Conservation (phyloP, 371 early-diverging fungal genomes). For the Apophysomyces elegans region DNA sequence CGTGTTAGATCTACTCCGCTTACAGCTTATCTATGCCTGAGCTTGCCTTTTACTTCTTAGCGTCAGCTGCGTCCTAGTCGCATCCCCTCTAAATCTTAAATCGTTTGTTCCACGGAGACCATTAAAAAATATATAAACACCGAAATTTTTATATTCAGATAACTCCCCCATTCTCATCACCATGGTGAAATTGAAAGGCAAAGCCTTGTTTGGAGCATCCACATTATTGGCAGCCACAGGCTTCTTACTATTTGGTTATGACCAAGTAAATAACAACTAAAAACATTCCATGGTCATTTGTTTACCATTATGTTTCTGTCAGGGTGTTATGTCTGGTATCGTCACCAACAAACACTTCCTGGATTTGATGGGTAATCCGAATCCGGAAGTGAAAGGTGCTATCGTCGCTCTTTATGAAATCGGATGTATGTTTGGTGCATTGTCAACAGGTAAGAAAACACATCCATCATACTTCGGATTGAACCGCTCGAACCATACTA, state of each 20-base stretch:
- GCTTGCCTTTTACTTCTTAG: constrained; percentile 7
- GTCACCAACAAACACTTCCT: constrained; percentile 32
- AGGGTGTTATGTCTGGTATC: constrained; percentile 47
- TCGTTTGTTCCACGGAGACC: constrained; percentile 8
- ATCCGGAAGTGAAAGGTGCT: constrained; percentile 27
- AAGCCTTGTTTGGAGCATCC: constrained; percentile 33
- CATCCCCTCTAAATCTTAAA: constrained; percentile 5
- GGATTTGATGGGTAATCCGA: constrained; percentile 26
- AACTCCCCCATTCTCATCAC: background rate
- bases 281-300: no score
- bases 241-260: constrained; percentile 47
- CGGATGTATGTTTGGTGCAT: constrained; percentile 37
- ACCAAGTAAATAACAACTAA: constrained; percentile 27
- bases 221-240: constrained; percentile 39
- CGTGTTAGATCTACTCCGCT: constrained; percentile 1
- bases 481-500: no score
- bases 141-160: constrained; percentile 4
- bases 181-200: constrained; percentile 31
- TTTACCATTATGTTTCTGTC: background rate
- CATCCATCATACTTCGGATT: no score
- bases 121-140: constrained; percentile 5
- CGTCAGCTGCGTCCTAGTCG: background rate
- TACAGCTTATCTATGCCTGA: background rate
- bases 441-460: constrained; percentile 15
- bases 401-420: constrained; percentile 34